Base-by-base conservation (phyloP, 495 filamentous ascomycete genomes). In the Penicillium bialowiezense region DNA sequence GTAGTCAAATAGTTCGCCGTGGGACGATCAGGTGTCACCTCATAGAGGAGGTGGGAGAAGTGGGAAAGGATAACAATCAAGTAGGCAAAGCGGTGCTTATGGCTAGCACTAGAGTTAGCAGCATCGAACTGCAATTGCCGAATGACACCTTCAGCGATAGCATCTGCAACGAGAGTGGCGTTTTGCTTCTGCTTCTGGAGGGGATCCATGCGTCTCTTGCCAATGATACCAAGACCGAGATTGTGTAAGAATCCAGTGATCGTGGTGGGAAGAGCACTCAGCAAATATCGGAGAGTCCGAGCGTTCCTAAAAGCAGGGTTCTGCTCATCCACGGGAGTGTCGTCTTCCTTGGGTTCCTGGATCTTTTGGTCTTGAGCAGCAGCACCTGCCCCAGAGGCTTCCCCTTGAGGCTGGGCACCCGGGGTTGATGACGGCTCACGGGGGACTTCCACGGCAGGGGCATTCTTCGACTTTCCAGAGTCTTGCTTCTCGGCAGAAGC, bases 21-120 rank as follows among this genome's bases (percentile, higher is more conserved):
- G 4, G 75, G 70, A 3, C 83, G 84, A 15, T 88, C 87, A 38
- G 71, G 62, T 12, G 71, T 68, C 36, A 76, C 74, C 67, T 95
- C 91, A 50, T 91, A 81, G 38, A 96, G 71, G 59, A 95, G 75
- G 51, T 90, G 86, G 26, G 84, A 84, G 32, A 95, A 70, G 0
- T 86, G 84, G 38, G 85, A 84, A 12, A 96, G 68, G 60, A 90
- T 86, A 23, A 90, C 80, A 44, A 89, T 87, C 75, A 86, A 89
- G 62, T 93, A 92, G 2, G 84, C 80, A 58, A 90, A 87, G 14
- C 71, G 72, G 44, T 79, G 74, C 59, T 76, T 74, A 5, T 57
- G 58, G 39, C 62, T 75, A 12, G 62, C 54, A 33, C 65, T 67
- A 7, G 62, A 67, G 59, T 70, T 76, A 9, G 75, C 67, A 23